Percentiles rank a stretch among this genome's conserved stretches.
Evolutionary conservation across 805 yeast genomes (phyloP).

Genomic region (Ogataea parapolymorpha): DNA sequence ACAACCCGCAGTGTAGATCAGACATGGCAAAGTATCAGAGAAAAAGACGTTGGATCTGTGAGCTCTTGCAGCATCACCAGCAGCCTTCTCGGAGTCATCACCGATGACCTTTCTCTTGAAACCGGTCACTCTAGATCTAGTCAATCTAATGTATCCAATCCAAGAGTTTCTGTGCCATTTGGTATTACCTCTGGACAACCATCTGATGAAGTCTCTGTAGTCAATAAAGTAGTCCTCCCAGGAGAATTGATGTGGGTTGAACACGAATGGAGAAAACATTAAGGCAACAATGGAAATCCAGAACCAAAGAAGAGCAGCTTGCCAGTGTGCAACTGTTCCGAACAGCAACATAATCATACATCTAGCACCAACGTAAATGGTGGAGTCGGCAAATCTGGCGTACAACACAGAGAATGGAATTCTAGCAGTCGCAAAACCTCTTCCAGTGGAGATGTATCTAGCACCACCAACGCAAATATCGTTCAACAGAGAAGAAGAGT

Average conservation of each 20-base stretch:
- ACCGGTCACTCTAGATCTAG: conserved; percentile 84
- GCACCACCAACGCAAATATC: conserved; percentile 85
- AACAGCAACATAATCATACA: conserved; percentile 67
- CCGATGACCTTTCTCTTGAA: conserved; percentile 73
- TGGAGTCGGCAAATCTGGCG: conserved; percentile 76
- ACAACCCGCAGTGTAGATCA: conserved; percentile 73
- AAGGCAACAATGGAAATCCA: conserved; percentile 90
- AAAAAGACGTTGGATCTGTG: conserved; percentile 69
- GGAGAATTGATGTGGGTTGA: conserved; percentile 97
- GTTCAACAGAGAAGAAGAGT: conserved; percentile 65
- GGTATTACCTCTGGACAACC: conserved; percentile 89
- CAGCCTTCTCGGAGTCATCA: conserved; percentile 75
- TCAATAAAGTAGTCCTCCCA: conserved; percentile 96
- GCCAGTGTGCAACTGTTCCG: conserved; percentile 82
- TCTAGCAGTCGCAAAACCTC: conserved; percentile 83
- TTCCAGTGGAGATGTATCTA: conserved; percentile 79
- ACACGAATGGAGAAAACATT: conserved; percentile 87
- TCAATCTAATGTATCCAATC: conserved; percentile 79
- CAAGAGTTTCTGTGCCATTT: conserved; percentile 87
- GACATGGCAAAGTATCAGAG: conserved; percentile 70
- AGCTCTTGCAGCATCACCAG: conserved; percentile 82
- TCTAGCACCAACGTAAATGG: conserved; percentile 83
- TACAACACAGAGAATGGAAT: conserved; percentile 71
- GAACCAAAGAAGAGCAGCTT: conserved; percentile 92
- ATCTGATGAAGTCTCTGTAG: conserved; percentile 88